Evolutionary conservation across 1,139 yeast species (phyloP), one percentile per base, ranked within the genome.

Genomic region (Suhomyces maxii): DNA sequence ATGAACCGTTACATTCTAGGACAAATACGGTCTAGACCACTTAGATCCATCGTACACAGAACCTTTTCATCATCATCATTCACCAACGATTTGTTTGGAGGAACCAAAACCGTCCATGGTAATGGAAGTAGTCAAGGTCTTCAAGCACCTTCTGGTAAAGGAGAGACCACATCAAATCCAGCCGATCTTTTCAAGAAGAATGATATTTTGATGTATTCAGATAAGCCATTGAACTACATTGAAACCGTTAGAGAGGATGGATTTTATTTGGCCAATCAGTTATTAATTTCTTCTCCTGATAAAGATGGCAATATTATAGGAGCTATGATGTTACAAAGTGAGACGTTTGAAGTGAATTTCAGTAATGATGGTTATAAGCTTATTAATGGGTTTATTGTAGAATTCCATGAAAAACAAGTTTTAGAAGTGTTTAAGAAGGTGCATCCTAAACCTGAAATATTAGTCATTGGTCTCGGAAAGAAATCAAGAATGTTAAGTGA

Each of bases 371-470:
- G 71, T 3, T 70, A 63, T 49, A 59, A 65, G 33, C 54, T 77
- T n/a, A 67, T 60, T 39, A 73, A 73, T 47, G 77, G 77, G 5
- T 73, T 76, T 51, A 64, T 76, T 28, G 71, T 79, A 11, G 76
- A 73, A 23, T 73, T 79, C 50, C 59, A 63, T 40, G 65, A 65
- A 8, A 34, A 50, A 8, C 58, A 64, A 38, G 63, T 79, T 0
- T 65, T 85, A 18, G 73, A 76, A 9, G 61, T 85, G 2, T 75
- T 87, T 45, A 71, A 73, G 36, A 69, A 82, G 9, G 67, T 85
- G 1, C 83, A 84, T 60, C 96, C 96, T 1, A 84, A 84, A 56
- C 96, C 96, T 0, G 95, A 88, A 59, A 70, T 88, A 35, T 58
- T 86, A 42, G 84, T 86, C 7, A 68, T 87, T 14, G 96, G 96